Evolutionary conservation across 257 asterid genomes (phyloP).

Genomic region (Petunia secreta): DNA sequence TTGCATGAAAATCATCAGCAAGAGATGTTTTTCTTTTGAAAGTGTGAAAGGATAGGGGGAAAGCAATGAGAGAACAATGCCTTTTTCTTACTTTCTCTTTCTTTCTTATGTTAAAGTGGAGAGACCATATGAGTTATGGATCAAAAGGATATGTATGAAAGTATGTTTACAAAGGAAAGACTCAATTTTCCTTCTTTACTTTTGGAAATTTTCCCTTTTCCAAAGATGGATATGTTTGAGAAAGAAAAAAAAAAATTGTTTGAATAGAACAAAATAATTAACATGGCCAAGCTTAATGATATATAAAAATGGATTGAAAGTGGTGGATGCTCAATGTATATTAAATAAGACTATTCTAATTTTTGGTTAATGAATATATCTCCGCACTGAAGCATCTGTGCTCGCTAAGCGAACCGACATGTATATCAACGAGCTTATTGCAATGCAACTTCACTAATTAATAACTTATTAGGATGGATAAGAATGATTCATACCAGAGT

Average conservation of each 20-base stretch:
- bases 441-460: no score
- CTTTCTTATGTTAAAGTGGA: conserved; percentile 34
- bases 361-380: no score
- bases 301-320: neutral
- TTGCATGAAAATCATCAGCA: conserved; percentile 69
- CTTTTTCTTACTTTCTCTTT: conserved; percentile 36
- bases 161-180: neutral
- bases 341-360: no score
- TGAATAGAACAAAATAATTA: neutral
- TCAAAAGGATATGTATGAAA: conserved; percentile 19
- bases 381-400: no score
- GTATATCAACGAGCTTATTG: no score
- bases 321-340: no score
- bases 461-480: no score
- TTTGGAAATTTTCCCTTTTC: neutral
- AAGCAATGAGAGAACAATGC: conserved; percentile 45
- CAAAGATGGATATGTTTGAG: neutral
- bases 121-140: conserved; percentile 25
- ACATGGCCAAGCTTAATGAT: neutral
- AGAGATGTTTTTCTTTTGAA: conserved; percentile 29
- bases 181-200: neutral
- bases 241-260: neutral
- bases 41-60: conserved; percentile 31
- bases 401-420: no score
- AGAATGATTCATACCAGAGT: no score